Conservation (phyloP, 176 grass and related monocot species). For the Avena eriantha region DNA sequence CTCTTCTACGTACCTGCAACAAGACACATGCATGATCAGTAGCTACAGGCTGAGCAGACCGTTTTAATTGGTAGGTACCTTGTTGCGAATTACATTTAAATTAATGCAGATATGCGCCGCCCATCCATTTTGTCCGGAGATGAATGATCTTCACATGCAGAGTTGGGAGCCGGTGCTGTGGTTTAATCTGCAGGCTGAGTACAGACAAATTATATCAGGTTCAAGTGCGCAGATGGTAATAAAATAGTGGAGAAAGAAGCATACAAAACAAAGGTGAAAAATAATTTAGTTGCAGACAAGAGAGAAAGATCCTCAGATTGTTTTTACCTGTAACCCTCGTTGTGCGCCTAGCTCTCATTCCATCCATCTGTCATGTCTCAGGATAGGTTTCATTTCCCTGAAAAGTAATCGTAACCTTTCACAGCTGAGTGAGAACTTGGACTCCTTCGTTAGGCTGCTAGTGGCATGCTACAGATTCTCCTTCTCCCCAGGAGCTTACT, state of each 20-base stretch:
- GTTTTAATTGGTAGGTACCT: conserved; percentile 12
- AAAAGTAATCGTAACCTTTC: conserved; percentile 25
- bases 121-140: conserved; percentile 33
- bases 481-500: not conserved
- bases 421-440: conserved; percentile 4
- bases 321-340: conserved; percentile 1
- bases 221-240: conserved; percentile 20
- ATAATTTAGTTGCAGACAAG: not conserved
- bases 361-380: conserved; percentile 41
- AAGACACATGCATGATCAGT: conserved; percentile 37
- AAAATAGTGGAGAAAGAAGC: conserved; percentile 1
- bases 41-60: not conserved
- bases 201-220: conserved; percentile 5
- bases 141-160: conserved; percentile 12
- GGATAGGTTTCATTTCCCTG: conserved; percentile 22
- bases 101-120: conserved; percentile 15
- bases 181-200: conserved; percentile 24
- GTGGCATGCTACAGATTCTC: conserved; percentile 43
- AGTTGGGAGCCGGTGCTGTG: conserved; percentile 10
- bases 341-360: not conserved
- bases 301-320: not conserved
- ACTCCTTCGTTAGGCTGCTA: conserved; percentile 33
- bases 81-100: not conserved
- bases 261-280: not conserved
- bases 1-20: conserved; percentile 11